These are phyloP conservation scores for Spergularia azorica DNA, from an alignment of 179 eudicot species.

Conservation along the genomic window DNA sequence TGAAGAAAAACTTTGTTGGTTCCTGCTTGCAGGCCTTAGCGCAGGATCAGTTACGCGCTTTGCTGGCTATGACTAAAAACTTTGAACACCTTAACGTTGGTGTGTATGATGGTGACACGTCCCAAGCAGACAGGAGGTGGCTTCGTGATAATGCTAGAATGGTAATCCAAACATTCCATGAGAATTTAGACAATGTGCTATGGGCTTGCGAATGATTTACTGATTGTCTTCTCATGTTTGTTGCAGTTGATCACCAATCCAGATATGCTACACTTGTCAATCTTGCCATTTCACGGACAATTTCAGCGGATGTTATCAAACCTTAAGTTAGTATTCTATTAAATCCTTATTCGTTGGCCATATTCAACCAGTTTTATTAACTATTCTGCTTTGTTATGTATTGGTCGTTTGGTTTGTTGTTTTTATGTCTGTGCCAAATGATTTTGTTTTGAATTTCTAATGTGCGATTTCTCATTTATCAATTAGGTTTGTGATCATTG, in stretches of 20 bases:
- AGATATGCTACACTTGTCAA: constrained; percentile 91
- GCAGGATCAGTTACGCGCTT: constrained; percentile 89
- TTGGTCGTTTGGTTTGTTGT: constrained; percentile 9
- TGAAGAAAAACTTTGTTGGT: constrained; percentile 23
- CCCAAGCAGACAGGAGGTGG: constrained; percentile 70
- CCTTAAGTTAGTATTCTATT: constrained; percentile 60
- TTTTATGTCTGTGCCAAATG: not conserved
- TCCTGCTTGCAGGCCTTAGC: constrained; percentile 74
- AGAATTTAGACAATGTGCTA: constrained; percentile 1
- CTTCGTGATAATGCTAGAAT: constrained; percentile 83
- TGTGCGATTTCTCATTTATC: constrained; percentile 3
- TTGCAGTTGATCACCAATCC: constrained; percentile 98
- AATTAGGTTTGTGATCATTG: constrained; percentile 76
- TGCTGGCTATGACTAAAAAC: constrained; percentile 55
- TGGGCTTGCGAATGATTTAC: constrained; percentile 11
- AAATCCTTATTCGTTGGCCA: not conserved
- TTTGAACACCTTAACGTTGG: constrained; percentile 62
- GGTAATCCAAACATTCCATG: constrained; percentile 45
- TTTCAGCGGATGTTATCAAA: constrained; percentile 79
- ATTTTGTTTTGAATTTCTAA: constrained; percentile 11
- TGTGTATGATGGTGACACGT: constrained; percentile 95
- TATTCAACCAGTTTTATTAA: not conserved
- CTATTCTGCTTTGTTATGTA: constrained; percentile 10
- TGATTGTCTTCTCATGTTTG: constrained; percentile 34
- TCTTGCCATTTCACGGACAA: constrained; percentile 83